phyloP scores from a whole-genome alignment of 2,329 filamentous ascomycete genomes.

The Alternaria metachromatica region DNA sequence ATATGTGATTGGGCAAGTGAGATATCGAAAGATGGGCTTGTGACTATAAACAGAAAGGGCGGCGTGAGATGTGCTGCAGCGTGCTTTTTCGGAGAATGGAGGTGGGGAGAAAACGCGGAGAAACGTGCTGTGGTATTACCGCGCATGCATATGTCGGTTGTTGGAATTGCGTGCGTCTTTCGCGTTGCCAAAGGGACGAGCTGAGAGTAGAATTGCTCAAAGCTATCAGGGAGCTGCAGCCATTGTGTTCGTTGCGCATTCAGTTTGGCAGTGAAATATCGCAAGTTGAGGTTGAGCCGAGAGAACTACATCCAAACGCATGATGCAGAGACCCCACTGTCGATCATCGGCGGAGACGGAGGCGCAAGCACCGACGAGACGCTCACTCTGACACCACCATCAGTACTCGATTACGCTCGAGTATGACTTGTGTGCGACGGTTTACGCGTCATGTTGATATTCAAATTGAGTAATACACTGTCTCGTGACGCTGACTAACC shows the following conservation, averaged over 20 bases:
- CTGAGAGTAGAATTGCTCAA: background rate
- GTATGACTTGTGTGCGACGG: background rate
- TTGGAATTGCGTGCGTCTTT: background rate
- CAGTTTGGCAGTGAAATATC: background rate
- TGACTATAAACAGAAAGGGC: slow-evolving; percentile 5
- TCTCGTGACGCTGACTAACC: background rate
- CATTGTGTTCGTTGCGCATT: background rate
- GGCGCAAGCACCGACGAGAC: slow-evolving; percentile 2
- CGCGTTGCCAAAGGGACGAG: background rate
- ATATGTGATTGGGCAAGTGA: background rate
- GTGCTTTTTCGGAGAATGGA: slow-evolving; percentile 23
- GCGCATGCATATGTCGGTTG: slow-evolving; percentile 8
- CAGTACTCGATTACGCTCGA: background rate
- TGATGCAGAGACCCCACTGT: slow-evolving; percentile 1
- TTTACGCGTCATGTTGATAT: background rate
- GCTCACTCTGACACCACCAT: slow-evolving; percentile 4
- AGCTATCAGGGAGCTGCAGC: too few species aligned
- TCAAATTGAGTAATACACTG: background rate
- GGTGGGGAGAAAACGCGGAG: slow-evolving; percentile 29
- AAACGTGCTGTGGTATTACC: slow-evolving; percentile 1
- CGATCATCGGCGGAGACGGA: slow-evolving; percentile 13
- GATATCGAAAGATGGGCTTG: background rate
- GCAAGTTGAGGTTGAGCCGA: background rate
- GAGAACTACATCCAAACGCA: background rate
- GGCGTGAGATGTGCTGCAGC: background rate